Percentiles rank a stretch among this genome's conserved stretches.
Conservation (phyloP, 2,329 filamentous ascomycete genomes). For the Aspergillus pseudoterreus region DNA sequence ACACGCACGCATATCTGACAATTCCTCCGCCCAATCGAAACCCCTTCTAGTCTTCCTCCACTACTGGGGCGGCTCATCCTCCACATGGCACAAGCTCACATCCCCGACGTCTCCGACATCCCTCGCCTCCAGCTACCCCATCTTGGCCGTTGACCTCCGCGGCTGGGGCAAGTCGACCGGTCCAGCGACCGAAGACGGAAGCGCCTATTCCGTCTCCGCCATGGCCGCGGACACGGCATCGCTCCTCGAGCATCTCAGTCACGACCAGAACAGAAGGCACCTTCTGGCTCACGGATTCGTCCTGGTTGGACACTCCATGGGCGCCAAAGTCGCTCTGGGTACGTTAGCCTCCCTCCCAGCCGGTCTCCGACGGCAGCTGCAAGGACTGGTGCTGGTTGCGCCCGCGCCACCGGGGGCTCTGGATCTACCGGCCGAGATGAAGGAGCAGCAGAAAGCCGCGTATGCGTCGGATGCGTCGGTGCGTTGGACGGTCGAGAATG, state of each 20-base stretch:
- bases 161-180: slow-evolving; percentile 37
- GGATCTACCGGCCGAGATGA: slow-evolving; percentile 29
- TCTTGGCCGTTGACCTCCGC: slow-evolving; percentile 30
- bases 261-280: slow-evolving; percentile 15
- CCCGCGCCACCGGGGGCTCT: slow-evolving; percentile 34
- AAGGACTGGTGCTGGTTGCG: slow-evolving; percentile 32
- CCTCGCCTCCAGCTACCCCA: slow-evolving; percentile 16
- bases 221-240: slow-evolving; percentile 18
- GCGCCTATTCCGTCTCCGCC: slow-evolving; percentile 22
- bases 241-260: slow-evolving; percentile 7
- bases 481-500: slow-evolving; percentile 28
- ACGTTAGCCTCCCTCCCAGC: slow-evolving; percentile 2
- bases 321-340: slow-evolving; percentile 35
- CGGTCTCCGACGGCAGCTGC: slow-evolving; percentile 11
- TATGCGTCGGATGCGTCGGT: slow-evolving; percentile 28
- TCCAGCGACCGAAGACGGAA: slow-evolving; percentile 13
- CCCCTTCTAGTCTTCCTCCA: slow-evolving; percentile 34
- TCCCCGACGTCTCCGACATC: slow-evolving; percentile 14
- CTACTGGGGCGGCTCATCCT: slow-evolving; percentile 38
- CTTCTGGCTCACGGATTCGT: slow-evolving; percentile 26
- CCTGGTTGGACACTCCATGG: slow-evolving; percentile 40
- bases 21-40: not conserved
- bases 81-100: slow-evolving; percentile 29
- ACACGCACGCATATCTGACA: slow-evolving; percentile 10
- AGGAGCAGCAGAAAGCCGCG: slow-evolving; percentile 30